Evolutionary conservation across 345 rosid genomes (phyloP).

Genomic region (Combretum micranthum): DNA sequence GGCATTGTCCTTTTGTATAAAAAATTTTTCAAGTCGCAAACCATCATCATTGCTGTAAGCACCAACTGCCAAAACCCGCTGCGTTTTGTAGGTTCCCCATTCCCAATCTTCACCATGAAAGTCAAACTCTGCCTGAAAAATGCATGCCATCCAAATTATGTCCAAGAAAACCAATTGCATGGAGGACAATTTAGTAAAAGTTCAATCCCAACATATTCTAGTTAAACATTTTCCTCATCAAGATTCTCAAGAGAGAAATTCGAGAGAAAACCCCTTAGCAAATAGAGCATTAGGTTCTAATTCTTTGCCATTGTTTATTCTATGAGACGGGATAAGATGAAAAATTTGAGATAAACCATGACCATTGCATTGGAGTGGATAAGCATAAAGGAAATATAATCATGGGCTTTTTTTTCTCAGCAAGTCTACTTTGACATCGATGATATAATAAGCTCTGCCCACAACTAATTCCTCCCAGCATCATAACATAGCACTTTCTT

Average conservation of each 20-base stretch:
- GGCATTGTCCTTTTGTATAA: constrained; percentile 91
- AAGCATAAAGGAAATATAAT: too few species aligned
- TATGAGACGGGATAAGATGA: too few species aligned
- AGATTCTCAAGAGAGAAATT: neutral
- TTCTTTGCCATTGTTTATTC: neutral
- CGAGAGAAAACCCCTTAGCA: neutral
- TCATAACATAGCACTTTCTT: neutral
- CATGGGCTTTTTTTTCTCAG: too few species aligned
- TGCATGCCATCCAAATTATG: neutral
- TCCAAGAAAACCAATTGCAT: constrained; percentile 4
- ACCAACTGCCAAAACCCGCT: constrained; percentile 82
- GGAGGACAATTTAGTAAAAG: neutral
- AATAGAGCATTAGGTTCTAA: constrained; percentile 1
- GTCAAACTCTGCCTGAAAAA: constrained; percentile 89
- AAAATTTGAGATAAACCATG: too few species aligned
- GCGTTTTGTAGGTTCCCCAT: constrained; percentile 93
- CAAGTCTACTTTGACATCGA: too few species aligned
- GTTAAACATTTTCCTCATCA: neutral
- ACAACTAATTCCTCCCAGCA: too few species aligned
- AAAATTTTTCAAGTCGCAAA: constrained; percentile 81
- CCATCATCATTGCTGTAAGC: constrained; percentile 96
- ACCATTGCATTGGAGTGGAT: too few species aligned
- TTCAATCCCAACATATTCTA: neutral
- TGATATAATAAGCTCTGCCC: too few species aligned
- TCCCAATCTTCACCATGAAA: constrained; percentile 99